phyloP scores from a whole-genome alignment of 768 basidiomycete species.

The Pleurotus salmoneostramineus region DNA sequence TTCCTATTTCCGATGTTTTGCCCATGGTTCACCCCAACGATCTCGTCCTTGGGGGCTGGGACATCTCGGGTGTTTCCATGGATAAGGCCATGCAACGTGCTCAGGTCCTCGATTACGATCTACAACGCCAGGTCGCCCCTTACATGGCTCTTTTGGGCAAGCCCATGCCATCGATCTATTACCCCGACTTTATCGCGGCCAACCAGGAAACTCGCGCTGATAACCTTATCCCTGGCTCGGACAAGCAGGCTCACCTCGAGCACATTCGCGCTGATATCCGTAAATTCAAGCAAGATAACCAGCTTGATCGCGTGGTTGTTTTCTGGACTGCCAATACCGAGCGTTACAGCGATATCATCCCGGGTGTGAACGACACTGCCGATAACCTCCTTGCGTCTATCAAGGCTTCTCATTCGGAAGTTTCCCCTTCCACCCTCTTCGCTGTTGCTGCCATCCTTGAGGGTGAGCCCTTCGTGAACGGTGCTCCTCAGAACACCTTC shows the following conservation, averaged over 20 bases:
- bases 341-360: constrained; percentile 92
- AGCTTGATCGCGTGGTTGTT: constrained; percentile 83
- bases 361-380: constrained; percentile 93
- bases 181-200: constrained; percentile 96
- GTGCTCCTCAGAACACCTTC: constrained; percentile 98
- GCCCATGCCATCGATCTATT: constrained; percentile 94
- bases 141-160: constrained; percentile 75
- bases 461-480: constrained; percentile 93
- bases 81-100: constrained; percentile 94
- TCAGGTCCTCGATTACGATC: constrained; percentile 91
- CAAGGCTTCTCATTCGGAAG: constrained; percentile 81
- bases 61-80: constrained; percentile 82
- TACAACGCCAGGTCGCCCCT: constrained; percentile 92
- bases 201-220: constrained; percentile 97
- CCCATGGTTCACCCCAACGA: constrained; percentile 99
- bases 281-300: constrained; percentile 81
- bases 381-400: constrained; percentile 82
- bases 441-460: constrained; percentile 96
- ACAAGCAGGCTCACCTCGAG: constrained; percentile 91
- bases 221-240: constrained; percentile 79
- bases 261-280: constrained; percentile 92
- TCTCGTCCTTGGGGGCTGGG: constrained; percentile 97
- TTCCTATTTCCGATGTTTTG: constrained; percentile 88
- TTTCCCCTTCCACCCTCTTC: constrained; percentile 95
- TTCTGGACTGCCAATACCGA: constrained; percentile 99